Evolutionary conservation across 176 grass and related monocot genomes (phyloP).

Genomic region (Phragmites australis): DNA sequence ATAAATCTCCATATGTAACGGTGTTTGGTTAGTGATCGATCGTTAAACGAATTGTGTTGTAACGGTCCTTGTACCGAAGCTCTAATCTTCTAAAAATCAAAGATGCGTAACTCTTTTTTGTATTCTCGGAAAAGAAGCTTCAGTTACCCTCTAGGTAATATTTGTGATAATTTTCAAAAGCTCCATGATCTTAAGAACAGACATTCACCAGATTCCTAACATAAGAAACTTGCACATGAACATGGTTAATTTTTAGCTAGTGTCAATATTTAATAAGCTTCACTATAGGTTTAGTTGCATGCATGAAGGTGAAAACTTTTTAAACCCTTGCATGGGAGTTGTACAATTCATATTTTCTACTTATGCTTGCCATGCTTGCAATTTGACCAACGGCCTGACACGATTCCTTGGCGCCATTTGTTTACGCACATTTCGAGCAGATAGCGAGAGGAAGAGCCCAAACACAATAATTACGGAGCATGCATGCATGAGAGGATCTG

Average conservation of each 20-base stretch:
- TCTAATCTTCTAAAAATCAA: too few relatives aligned
- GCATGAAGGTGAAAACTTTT: background rate
- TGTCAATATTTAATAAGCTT: background rate
- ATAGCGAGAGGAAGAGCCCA: slow-evolving; percentile 53
- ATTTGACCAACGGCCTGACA: slow-evolving; percentile 73
- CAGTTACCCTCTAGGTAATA: background rate
- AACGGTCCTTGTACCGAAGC: too few relatives aligned
- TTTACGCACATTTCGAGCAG: slow-evolving; percentile 51
- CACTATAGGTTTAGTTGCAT: background rate
- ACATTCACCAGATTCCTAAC: background rate
- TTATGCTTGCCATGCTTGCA: slow-evolving; percentile 18
- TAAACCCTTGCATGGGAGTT: background rate
- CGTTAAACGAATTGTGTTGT: too few relatives aligned
- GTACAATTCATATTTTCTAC: background rate
- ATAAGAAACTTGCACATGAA: background rate
- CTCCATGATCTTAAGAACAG: background rate
- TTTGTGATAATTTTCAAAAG: background rate
- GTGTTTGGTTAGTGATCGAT: too few relatives aligned
- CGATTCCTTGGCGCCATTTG: slow-evolving; percentile 56
- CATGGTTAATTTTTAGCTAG: background rate
- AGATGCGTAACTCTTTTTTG: too few relatives aligned
- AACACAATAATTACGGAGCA: slow-evolving; percentile 56
- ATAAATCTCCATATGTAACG: too few relatives aligned
- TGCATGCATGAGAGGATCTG: slow-evolving; percentile 22
- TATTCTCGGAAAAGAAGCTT: too few relatives aligned